These are phyloP conservation scores for Pezicula carpinea DNA, from an alignment of 2,329 filamentous ascomycete species.

Conservation along the genomic window DNA sequence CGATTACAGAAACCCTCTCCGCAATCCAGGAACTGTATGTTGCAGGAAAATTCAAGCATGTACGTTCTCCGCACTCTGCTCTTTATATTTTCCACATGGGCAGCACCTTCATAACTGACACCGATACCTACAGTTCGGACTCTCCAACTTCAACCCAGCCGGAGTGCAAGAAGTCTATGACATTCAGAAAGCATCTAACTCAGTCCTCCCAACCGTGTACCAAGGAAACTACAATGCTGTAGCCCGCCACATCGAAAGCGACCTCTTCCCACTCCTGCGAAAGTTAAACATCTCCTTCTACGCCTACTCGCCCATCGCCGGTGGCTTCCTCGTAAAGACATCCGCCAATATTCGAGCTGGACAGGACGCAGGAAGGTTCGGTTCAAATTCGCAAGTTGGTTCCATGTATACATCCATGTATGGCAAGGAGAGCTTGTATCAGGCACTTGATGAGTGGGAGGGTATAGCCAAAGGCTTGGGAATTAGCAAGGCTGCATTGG, in stretches of 20 bases:
- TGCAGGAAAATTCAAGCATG: constrained; percentile 28
- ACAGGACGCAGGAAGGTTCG: constrained; percentile 21
- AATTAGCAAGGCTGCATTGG: constrained; percentile 26
- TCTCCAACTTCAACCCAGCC: constrained; percentile 28
- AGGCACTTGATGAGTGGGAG: constrained; percentile 23
- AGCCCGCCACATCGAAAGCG: constrained; percentile 50
- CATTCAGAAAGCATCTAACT: constrained; percentile 24
- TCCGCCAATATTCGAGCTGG: constrained; percentile 5
- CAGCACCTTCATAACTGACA: constrained; percentile 63
- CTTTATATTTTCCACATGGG: constrained; percentile 61
- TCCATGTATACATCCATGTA: constrained; percentile 18
- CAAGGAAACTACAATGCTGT: constrained; percentile 30
- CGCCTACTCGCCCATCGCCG: constrained; percentile 59
- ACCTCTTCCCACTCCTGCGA: constrained; percentile 52
- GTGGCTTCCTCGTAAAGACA: constrained; percentile 50
- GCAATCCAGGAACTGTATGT: constrained; percentile 29
- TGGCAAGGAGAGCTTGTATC: constrained; percentile 11
- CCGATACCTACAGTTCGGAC: constrained; percentile 20
- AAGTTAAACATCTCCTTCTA: constrained; percentile 42
- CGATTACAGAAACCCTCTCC: constrained; percentile 29
- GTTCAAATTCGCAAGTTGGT: constrained; percentile 8
- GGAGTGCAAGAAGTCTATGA: constrained; percentile 27
- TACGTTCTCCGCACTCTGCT: constrained; percentile 13
- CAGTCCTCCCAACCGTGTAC: constrained; percentile 28
- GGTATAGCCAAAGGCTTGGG: constrained; percentile 21